phyloP scores from a whole-genome alignment of 2,329 filamentous ascomycete species.

The Colletotrichum cereale region DNA sequence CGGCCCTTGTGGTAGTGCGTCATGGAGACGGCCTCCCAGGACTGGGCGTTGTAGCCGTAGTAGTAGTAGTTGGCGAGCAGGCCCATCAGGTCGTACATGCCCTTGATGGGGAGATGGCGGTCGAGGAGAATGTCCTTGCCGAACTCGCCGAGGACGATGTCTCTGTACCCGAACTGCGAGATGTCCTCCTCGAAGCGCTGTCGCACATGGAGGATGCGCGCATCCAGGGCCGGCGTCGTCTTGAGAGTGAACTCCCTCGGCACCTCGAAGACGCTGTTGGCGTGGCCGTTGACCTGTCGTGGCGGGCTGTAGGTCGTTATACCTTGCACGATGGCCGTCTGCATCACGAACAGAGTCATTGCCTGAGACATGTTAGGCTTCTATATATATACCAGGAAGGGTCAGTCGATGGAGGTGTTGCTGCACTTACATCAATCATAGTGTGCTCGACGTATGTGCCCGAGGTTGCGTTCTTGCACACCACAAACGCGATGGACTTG shows the following conservation, averaged over 20 bases:
- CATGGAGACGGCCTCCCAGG: slow-evolving; percentile 43
- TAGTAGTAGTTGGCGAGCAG: slow-evolving; percentile 43
- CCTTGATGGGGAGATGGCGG: slow-evolving; percentile 37
- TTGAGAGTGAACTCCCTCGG: not conserved
- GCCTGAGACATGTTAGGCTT: not conserved
- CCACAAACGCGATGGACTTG: slow-evolving; percentile 44
- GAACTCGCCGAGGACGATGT: slow-evolving; percentile 31
- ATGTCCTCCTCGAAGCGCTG: slow-evolving; percentile 25
- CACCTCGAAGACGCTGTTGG: not conserved
- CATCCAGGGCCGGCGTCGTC: slow-evolving; percentile 31
- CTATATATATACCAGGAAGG: no score
- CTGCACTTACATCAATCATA: slow-evolving; percentile 42
- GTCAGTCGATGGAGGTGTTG: slow-evolving; percentile 30
- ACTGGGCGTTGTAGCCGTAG: slow-evolving; percentile 42
- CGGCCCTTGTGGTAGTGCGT: slow-evolving; percentile 43
- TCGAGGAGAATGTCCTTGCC: slow-evolving; percentile 29
- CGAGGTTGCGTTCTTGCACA: slow-evolving; percentile 44
- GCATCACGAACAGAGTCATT: slow-evolving; percentile 25
- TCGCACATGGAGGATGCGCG: slow-evolving; percentile 38
- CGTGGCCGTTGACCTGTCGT: not conserved
- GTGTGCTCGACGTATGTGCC: slow-evolving; percentile 43
- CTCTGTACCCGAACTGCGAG: slow-evolving; percentile 25
- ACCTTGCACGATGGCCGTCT: slow-evolving; percentile 9
- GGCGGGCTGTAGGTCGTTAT: slow-evolving; percentile 2
- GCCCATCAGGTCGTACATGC: slow-evolving; percentile 39